Percentiles rank a stretch among this genome's conserved stretches.
These are phyloP conservation scores for Microglena sp. DNA, from an alignment of 139 green algal species.

Conservation along the genomic window DNA sequence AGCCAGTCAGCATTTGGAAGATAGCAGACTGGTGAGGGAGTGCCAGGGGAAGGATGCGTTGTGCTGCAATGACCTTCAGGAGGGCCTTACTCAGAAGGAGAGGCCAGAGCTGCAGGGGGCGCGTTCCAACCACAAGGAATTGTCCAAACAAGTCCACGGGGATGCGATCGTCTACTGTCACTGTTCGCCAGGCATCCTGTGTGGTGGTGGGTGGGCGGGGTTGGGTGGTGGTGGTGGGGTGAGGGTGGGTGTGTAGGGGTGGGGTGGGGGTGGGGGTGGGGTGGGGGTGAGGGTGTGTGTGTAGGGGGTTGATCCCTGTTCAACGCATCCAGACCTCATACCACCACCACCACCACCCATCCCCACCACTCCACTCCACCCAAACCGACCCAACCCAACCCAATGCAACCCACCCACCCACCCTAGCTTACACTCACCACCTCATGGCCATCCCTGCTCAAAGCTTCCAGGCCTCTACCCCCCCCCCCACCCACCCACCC, in stretches of 20 bases:
- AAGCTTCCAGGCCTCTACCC: no score
- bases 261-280: neutral
- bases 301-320: neutral
- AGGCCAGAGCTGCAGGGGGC: slow-evolving; percentile 67
- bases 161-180: slow-evolving; percentile 69
- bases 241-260: no score
- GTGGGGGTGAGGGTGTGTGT: neutral
- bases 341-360: no score
- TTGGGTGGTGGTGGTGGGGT: no score
- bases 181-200: slow-evolving; percentile 55
- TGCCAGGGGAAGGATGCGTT: slow-evolving; percentile 29
- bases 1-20: slow-evolving; percentile 63
- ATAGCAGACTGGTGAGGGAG: slow-evolving; percentile 46
- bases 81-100: slow-evolving; percentile 69
- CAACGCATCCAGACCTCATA: no score
- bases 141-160: slow-evolving; percentile 66
- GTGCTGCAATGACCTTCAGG: slow-evolving; percentile 56
- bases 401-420: no score
- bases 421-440: no score
- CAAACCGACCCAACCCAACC: no score
- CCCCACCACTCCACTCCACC: no score
- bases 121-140: slow-evolving; percentile 45
- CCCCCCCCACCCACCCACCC: no score
- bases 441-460: no score
- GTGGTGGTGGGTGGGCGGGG: no score